Evolutionary conservation across 441 rosid genomes (phyloP), one percentile per base, ranked within the genome.

Genomic region (Metrosideros polymorpha): DNA sequence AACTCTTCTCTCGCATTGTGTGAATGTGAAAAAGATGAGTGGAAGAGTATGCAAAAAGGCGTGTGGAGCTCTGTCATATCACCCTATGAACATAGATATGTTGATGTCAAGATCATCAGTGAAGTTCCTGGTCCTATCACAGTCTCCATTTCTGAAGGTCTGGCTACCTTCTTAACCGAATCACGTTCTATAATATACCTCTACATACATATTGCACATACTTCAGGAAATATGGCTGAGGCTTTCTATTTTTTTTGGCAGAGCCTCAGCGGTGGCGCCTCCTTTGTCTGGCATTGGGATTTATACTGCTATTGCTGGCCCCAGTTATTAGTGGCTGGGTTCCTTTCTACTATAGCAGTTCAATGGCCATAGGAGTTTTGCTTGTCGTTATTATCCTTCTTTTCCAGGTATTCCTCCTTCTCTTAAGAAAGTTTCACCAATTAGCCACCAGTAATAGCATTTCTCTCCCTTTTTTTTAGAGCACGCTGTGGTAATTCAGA

Each of bases 271-370:
- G 29, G 87, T 98, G 99, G 99, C 95, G 98, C 85, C 90, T 98
- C 87, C 15, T 94, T 27, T 95, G 92, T 94, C 92, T 98, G 24
- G 96, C 90, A 35, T 82, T 85, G 75, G 98, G 99, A 87, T 87
- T 96, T 86, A 54, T 92, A 42, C 86, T 96, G 84, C 89, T 95
- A 43, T 85, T 98, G 88, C 85, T 93, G 85, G 98, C 99, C 42
- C 98, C 99, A 22, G 83, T 94, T 85, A 94, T 96, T 89, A 95
- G 99, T 90, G 89, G 92, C 83, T 98, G 99, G 99, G 95, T 94
- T 92, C 99, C 98, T 15, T 98, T 98, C 88, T 96, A 98, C 86
- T 96, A 98, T 87, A 94, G 97, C 89, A 94, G 96, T 86, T 98
- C 98, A 56, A 98, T 98, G 99, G 98, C 96, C 27, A 92, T 98